Evolutionary conservation across 2,329 filamentous ascomycete genomes (phyloP).

Genomic region (Clarireedia hainanense): DNA sequence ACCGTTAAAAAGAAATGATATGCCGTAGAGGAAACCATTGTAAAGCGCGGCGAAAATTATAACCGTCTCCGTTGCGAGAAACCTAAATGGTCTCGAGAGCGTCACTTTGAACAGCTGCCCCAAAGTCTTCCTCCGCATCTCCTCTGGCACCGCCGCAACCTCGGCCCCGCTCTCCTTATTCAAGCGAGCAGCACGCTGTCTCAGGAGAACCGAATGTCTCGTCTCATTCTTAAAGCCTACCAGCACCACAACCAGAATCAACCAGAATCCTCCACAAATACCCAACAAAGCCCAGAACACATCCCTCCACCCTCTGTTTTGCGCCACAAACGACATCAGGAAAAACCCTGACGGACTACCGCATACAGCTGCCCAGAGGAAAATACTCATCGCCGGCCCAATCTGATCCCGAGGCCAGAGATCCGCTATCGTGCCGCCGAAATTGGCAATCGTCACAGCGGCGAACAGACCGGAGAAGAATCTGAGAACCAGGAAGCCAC

Average conservation of each 20-base stretch:
- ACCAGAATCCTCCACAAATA: slow-evolving; percentile 13
- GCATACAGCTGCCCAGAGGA: slow-evolving; percentile 37
- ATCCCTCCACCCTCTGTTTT: slow-evolving; percentile 6
- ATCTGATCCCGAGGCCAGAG: slow-evolving; percentile 18
- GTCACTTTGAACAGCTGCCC: slow-evolving; percentile 7
- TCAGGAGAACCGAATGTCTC: slow-evolving; percentile 8
- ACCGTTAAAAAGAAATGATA: slow-evolving; percentile 34
- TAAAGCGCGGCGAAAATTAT: slow-evolving; percentile 54
- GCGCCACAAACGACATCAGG: slow-evolving; percentile 13
- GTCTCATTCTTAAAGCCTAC: slow-evolving; percentile 8
- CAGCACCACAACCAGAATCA: slow-evolving; percentile 7
- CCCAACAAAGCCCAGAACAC: slow-evolving; percentile 16
- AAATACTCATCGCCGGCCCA: slow-evolving; percentile 31
- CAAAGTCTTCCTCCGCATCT: slow-evolving; percentile 6
- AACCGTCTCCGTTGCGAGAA: slow-evolving; percentile 51
- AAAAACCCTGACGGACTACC: slow-evolving; percentile 32
- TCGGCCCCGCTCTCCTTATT: not conserved
- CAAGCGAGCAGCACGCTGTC: not conserved
- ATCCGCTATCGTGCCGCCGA: slow-evolving; percentile 31
- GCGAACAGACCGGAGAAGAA: slow-evolving; percentile 38
- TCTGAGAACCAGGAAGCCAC: slow-evolving; percentile 35
- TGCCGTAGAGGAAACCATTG: slow-evolving; percentile 51
- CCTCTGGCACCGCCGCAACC: not conserved
- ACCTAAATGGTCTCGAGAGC: slow-evolving; percentile 36
- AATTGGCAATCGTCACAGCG: slow-evolving; percentile 32